Evolutionary conservation across 306 rosid species (phyloP).

Genomic region (Quercus glauca): DNA sequence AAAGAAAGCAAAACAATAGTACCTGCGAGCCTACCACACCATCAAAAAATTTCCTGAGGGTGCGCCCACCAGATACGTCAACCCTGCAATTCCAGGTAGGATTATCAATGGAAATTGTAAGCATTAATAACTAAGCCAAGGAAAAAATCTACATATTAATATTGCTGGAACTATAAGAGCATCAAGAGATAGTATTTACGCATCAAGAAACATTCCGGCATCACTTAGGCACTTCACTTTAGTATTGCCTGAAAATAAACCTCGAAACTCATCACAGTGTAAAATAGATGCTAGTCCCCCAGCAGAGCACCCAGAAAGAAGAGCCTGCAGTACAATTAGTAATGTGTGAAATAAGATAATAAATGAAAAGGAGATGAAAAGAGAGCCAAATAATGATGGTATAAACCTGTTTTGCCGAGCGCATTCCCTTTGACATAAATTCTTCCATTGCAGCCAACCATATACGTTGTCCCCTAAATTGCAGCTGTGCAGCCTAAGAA

Average conservation of each 20-base stretch:
- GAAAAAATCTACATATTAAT: not conserved
- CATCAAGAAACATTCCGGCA: constrained; percentile 93
- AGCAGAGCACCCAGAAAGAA: constrained; percentile 98
- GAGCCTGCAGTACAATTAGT: constrained; percentile 54
- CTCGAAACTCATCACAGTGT: constrained; percentile 81
- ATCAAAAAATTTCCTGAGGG: constrained; percentile 55
- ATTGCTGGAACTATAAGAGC: constrained; percentile 8
- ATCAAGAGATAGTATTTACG: constrained; percentile 44
- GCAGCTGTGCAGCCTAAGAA: constrained; percentile 56
- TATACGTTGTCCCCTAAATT: constrained; percentile 90
- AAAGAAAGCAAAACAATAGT: not conserved
- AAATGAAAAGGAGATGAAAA: constrained; percentile 3
- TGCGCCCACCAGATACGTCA: constrained; percentile 69
- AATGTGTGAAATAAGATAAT: not conserved
- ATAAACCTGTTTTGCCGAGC: constrained; percentile 67
- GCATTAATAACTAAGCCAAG: constrained; percentile 6
- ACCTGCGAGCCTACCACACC: constrained; percentile 91
- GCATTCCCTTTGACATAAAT: constrained; percentile 86
- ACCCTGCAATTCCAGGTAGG: constrained; percentile 31
- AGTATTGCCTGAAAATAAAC: constrained; percentile 53
- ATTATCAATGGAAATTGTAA: constrained; percentile 2
- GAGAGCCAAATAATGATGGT: not conserved
- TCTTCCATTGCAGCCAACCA: constrained; percentile 93
- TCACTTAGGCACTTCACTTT: constrained; percentile 94
- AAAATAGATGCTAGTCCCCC: constrained; percentile 92